These are phyloP conservation scores for Suhomyces yuchorum DNA, from an alignment of 1,139 yeast genomes.

Conservation along the genomic window DNA sequence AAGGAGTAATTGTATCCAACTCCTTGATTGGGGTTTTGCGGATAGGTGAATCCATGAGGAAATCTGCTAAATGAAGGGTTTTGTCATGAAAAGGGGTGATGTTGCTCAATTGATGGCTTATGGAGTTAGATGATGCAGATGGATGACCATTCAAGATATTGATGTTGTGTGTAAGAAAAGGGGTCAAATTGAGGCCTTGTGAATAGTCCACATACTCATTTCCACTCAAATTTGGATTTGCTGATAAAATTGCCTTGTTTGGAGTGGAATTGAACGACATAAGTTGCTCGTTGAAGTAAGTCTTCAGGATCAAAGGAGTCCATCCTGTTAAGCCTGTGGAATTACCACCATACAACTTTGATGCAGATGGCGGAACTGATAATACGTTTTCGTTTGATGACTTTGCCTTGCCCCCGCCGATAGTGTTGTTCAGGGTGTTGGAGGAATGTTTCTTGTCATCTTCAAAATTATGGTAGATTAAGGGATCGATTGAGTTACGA, in stretches of 20 bases:
- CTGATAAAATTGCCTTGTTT: constrained; percentile 17
- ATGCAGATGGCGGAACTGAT: constrained; percentile 33
- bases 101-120: constrained; percentile 25
- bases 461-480: constrained; percentile 23
- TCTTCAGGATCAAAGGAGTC: constrained; percentile 48
- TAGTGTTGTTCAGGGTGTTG: constrained; percentile 2
- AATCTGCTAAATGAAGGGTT: constrained; percentile 45
- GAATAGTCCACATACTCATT: constrained; percentile 32
- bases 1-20: constrained; percentile 47
- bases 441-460: constrained; percentile 14
- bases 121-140: constrained; percentile 18
- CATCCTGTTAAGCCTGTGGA: constrained; percentile 38
- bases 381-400: constrained; percentile 8
- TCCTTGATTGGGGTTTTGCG: constrained; percentile 35
- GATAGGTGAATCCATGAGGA: constrained; percentile 50
- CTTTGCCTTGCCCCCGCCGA: constrained; percentile 7
- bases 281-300: constrained; percentile 40
- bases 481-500: constrained; percentile 30
- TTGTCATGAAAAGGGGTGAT: constrained; percentile 51
- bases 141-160: constrained; percentile 23
- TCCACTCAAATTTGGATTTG: constrained; percentile 15
- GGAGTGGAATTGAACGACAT: constrained; percentile 44
- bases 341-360: constrained; percentile 22
- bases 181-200: constrained; percentile 47
- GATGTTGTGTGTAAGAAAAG: constrained; percentile 45